Conservation (phyloP, 805 yeast species). For the Komagataella ulmi region DNA sequence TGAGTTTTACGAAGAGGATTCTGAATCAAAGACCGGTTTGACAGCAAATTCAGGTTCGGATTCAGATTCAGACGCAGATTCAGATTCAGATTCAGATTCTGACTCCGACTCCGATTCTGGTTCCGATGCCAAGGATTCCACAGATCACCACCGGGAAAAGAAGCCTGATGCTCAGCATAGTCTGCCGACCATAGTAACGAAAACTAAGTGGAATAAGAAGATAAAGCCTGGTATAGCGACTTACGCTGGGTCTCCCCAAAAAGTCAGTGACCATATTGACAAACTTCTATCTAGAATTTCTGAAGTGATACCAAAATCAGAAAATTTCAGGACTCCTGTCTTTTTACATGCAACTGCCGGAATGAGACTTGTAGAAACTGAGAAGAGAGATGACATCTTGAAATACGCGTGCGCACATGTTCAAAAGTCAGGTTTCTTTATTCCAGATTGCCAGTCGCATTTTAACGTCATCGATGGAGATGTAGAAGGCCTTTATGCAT, state of each 20-base stretch:
- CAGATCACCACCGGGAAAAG: not conserved
- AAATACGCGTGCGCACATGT: conserved; percentile 46
- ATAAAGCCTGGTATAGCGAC: conserved; percentile 75
- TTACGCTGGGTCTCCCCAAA: conserved; percentile 35
- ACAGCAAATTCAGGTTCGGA: not conserved
- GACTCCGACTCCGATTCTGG: not conserved
- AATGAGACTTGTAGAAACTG: conserved; percentile 59
- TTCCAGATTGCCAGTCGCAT: conserved; percentile 53
- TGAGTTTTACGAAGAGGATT: not conserved
- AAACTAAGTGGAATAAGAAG: conserved; percentile 43
- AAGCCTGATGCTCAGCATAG: not conserved
- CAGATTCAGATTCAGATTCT: not conserved
- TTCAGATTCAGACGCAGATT: not conserved
- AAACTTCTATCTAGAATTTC: conserved; percentile 58
- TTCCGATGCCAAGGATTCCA: not conserved
- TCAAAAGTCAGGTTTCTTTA: conserved; percentile 40
- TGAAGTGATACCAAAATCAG: conserved; percentile 48
- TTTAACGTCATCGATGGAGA: conserved; percentile 88
- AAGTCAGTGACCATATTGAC: conserved; percentile 50
- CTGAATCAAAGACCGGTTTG: not conserved
- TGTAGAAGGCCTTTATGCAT: conserved; percentile 89
- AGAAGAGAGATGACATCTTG: conserved; percentile 36
- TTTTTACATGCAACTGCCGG: conserved; percentile 96
- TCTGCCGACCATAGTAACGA: not conserved
- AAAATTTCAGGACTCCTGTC: conserved; percentile 62